phyloP scores from a whole-genome alignment of 1,139 yeast species.

The Taiozyma sp. region DNA sequence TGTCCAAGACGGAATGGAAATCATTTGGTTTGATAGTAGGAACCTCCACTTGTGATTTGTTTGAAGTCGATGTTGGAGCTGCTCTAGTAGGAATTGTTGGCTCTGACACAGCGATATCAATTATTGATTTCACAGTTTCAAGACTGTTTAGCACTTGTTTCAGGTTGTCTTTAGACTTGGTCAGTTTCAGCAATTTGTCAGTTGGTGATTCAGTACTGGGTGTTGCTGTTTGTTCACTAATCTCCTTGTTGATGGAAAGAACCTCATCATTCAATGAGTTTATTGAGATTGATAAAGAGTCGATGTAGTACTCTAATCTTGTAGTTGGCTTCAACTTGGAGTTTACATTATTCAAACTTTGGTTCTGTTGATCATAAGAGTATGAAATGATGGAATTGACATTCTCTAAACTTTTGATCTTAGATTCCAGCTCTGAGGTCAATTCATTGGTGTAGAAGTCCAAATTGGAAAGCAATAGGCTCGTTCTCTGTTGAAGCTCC shows the following conservation, averaged over 20 bases:
- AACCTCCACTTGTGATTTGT: background rate
- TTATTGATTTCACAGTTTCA: conserved; percentile 35
- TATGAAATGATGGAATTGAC: conserved; percentile 36
- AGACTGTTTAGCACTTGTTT: conserved; percentile 39
- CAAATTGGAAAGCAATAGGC: conserved; percentile 46
- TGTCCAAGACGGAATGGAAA: conserved; percentile 36
- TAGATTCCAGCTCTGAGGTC: conserved; percentile 43
- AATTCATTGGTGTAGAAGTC: conserved; percentile 58
- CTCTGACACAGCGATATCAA: conserved; percentile 21
- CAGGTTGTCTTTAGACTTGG: conserved; percentile 40
- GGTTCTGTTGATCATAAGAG: conserved; percentile 14
- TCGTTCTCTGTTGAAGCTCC: conserved; percentile 32
- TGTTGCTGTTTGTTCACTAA: conserved; percentile 6
- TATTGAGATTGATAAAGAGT: conserved; percentile 52
- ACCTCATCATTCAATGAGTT: conserved; percentile 49
- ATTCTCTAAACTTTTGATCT: conserved; percentile 38
- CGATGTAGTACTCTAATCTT: conserved; percentile 58
- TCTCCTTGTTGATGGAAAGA: conserved; percentile 13
- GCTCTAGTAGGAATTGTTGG: conserved; percentile 1
- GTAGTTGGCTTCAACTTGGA: conserved; percentile 33
- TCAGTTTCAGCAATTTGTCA: conserved; percentile 35
- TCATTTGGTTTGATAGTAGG: conserved; percentile 26
- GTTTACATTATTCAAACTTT: conserved; percentile 2
- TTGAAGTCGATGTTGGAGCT: conserved; percentile 20
- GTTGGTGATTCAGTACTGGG: conserved; percentile 12